phyloP scores from a whole-genome alignment of 2,329 filamentous ascomycete genomes.

The Metarhizium sp. region DNA sequence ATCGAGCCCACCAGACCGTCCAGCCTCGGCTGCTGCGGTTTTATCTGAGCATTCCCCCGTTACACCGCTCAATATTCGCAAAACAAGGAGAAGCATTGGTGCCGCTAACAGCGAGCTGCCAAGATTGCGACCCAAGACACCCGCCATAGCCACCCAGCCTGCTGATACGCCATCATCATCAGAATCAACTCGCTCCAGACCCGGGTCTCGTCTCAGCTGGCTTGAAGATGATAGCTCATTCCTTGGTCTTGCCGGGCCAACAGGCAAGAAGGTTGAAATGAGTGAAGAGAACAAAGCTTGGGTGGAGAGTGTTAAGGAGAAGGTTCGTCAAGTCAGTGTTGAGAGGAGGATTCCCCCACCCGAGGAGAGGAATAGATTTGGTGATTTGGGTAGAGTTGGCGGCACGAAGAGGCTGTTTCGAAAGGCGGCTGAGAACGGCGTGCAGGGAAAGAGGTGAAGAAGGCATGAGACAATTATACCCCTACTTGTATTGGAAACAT shows the following conservation, averaged over 20 bases:
- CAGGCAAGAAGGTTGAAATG: constrained; percentile 53
- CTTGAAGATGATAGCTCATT: constrained; percentile 48
- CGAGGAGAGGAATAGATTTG: constrained; percentile 40
- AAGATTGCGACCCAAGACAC: constrained; percentile 31
- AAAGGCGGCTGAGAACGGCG: constrained; percentile 23
- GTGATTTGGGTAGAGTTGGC: constrained; percentile 62
- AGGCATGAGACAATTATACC: background rate
- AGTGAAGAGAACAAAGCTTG: constrained; percentile 67
- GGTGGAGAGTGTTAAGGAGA: constrained; percentile 77
- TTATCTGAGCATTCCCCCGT: constrained; percentile 27
- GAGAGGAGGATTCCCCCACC: constrained; percentile 32
- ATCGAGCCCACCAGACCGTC: constrained; percentile 30
- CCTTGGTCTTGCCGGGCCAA: constrained; percentile 63
- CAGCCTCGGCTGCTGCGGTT: constrained; percentile 30
- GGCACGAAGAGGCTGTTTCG: constrained; percentile 64
- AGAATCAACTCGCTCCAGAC: constrained; percentile 36
- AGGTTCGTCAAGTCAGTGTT: constrained; percentile 62
- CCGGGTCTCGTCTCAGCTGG: constrained; percentile 47
- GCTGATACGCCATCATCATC: constrained; percentile 35
- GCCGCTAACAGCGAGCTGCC: constrained; percentile 22
- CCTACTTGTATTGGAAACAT: background rate
- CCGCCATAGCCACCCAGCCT: constrained; percentile 22
- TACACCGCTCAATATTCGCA: constrained; percentile 44
- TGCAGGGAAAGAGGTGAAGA: constrained; percentile 13
- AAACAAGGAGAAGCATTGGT: constrained; percentile 39